A percentile compares a stretch with the other conserved stretches of the same genome.
phyloP scores from a whole-genome alignment of 495 filamentous ascomycete genomes.

The Aspergillus panamensis region DNA sequence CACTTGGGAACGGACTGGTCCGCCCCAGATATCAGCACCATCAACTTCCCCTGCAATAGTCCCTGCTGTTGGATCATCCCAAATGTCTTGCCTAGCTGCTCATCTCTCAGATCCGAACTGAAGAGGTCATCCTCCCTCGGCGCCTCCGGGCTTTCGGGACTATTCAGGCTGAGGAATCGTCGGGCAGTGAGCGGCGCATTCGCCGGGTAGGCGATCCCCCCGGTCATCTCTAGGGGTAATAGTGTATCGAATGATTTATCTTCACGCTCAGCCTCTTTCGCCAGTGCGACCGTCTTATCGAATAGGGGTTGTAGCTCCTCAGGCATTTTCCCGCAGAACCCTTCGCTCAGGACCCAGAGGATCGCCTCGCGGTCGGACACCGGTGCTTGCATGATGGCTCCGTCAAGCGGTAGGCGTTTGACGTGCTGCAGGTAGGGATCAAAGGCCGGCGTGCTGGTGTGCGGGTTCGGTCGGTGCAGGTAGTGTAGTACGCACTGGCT shows the following conservation, averaged over 20 bases:
- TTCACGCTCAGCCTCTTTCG: constrained; percentile 23
- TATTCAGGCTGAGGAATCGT: constrained; percentile 64
- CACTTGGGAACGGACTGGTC: constrained; percentile 66
- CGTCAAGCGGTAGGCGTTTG: constrained; percentile 53
- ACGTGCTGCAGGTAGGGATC: constrained; percentile 30
- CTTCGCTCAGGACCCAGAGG: constrained; percentile 32
- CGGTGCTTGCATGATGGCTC: constrained; percentile 78
- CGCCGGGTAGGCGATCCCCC: constrained; percentile 33
- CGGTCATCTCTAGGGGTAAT: constrained; percentile 35
- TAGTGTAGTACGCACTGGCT: constrained; percentile 84
- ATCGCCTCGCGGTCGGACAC: constrained; percentile 76
- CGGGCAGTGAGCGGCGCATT: constrained; percentile 56
- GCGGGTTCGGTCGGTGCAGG: constrained; percentile 40
- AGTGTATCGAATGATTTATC: constrained; percentile 29
- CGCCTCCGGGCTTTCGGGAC: constrained; percentile 44
- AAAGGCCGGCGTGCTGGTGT: constrained; percentile 29
- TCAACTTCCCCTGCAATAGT: constrained; percentile 46
- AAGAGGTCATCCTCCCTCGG: constrained; percentile 83
- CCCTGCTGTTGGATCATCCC: constrained; percentile 51
- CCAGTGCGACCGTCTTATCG: constrained; percentile 28
- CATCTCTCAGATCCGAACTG: constrained; percentile 66
- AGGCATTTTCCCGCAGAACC: constrained; percentile 32
- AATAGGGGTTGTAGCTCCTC: constrained; percentile 28
- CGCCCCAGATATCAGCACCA: constrained; percentile 59
- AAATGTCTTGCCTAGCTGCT: constrained; percentile 57